phyloP scores from a whole-genome alignment of 495 filamentous ascomycete species.

The Podospora pseudopauciseta region DNA sequence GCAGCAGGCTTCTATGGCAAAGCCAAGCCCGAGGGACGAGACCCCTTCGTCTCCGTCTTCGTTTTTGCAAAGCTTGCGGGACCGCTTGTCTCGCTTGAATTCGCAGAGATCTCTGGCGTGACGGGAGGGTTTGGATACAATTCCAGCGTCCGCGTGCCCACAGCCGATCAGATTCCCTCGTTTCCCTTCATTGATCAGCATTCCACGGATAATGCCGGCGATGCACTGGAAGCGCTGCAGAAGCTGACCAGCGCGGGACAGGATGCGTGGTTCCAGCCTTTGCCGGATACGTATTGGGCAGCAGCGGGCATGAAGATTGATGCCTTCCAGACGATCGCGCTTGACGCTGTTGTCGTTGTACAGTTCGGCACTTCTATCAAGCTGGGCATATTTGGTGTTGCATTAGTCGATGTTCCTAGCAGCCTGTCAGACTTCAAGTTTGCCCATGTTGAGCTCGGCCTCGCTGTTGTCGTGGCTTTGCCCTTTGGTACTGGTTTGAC shows the following conservation, averaged over 20 bases:
- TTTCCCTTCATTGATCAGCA: constrained; percentile 40
- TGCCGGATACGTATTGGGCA: constrained; percentile 36
- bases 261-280: constrained; percentile 20
- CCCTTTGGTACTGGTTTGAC: constrained; percentile 46
- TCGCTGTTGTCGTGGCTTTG: constrained; percentile 39
- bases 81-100: constrained; percentile 42
- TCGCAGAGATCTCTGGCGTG: constrained; percentile 40
- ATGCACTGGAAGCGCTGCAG: too few relatives aligned
- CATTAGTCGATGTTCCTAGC: constrained; percentile 1
- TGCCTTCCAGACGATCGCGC: constrained; percentile 41
- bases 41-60: constrained; percentile 35
- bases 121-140: constrained; percentile 49
- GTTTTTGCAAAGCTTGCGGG: constrained; percentile 43
- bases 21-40: too few relatives aligned
- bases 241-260: background rate
- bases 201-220: background rate
- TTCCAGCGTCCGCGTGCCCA: constrained; percentile 32
- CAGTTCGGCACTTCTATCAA: constrained; percentile 29
- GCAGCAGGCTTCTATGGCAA: constrained; percentile 39
- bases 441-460: constrained; percentile 44
- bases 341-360: constrained; percentile 38
- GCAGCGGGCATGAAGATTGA: constrained; percentile 40
- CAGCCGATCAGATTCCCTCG: constrained; percentile 28
- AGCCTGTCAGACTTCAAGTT: constrained; percentile 21
- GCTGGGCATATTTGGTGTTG: constrained; percentile 42